Percentiles rank a stretch among this genome's conserved stretches.
phyloP scores from a whole-genome alignment of 768 basidiomycete species.

The Postia placenta region DNA sequence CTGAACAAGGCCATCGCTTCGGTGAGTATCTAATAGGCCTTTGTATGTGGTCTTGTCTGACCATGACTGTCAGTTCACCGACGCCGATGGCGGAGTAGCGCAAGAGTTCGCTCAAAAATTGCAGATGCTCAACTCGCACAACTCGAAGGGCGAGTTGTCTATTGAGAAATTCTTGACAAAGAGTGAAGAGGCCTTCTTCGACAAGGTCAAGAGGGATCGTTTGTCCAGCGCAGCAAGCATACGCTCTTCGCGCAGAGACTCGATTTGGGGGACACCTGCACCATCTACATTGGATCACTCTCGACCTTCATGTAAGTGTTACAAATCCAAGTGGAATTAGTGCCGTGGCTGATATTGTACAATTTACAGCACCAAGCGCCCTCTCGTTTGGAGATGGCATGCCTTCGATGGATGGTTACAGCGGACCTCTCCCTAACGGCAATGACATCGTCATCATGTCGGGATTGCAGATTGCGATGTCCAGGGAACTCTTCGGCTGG shows the following conservation, averaged over 20 bases:
- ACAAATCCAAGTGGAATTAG: too few species aligned
- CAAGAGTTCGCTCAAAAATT: constrained; percentile 85
- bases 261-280: constrained; percentile 71
- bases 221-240: constrained; percentile 77
- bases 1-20: constrained; percentile 91
- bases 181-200: constrained; percentile 92
- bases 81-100: constrained; percentile 88
- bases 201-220: constrained; percentile 84
- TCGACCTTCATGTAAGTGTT: constrained; percentile 65
- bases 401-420: constrained; percentile 43
- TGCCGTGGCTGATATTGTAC: neutral
- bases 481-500: constrained; percentile 78
- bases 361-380: constrained; percentile 35
- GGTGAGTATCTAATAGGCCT: constrained; percentile 38
- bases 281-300: constrained; percentile 53
- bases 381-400: constrained; percentile 42
- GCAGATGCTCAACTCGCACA: constrained; percentile 71
- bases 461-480: constrained; percentile 76
- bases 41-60: neutral
- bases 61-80: constrained; percentile 63
- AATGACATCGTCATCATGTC: constrained; percentile 71
- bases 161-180: constrained; percentile 89
- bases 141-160: constrained; percentile 86
- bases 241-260: constrained; percentile 73
- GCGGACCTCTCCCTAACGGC: constrained; percentile 32